Conservation (phyloP, 129 eudicot genomes). For the Flaveria sonorensis region DNA sequence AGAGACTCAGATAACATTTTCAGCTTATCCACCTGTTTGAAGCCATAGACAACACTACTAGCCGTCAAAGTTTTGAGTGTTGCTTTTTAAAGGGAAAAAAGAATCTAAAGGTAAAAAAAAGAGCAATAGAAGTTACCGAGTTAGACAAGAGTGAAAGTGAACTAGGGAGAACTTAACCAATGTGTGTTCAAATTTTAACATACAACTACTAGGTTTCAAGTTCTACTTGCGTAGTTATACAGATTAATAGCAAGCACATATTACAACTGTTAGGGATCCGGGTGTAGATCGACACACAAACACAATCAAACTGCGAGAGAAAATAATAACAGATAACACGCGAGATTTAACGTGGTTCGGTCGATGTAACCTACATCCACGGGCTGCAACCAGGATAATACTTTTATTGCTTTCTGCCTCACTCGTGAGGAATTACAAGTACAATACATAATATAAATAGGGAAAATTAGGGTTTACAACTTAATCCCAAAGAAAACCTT, state of each 20-base stretch:
- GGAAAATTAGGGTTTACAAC: no score
- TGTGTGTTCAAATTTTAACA: background rate
- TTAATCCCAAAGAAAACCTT: no score
- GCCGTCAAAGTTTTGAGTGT: slow-evolving; percentile 1
- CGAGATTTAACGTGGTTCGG: no score
- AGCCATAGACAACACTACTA: slow-evolving; percentile 27
- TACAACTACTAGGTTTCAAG: background rate
- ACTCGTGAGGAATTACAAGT: no score
- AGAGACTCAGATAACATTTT: slow-evolving; percentile 88
- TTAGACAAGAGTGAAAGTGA: background rate
- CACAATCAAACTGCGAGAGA: no score
- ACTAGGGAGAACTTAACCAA: background rate
- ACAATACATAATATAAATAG: no score
- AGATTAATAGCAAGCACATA: slow-evolving; percentile 6
- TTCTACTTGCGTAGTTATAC: background rate
- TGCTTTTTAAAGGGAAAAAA: background rate
- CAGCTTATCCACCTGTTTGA: slow-evolving; percentile 84
- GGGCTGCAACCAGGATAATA: no score
- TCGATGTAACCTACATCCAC: no score
- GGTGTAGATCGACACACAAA: no score
- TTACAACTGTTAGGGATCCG: no score
- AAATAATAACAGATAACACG: no score
- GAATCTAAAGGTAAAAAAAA: background rate
- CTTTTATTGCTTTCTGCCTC: no score
- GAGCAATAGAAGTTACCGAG: background rate